Percentiles rank a stretch among this genome's conserved stretches.
These are phyloP conservation scores for Cadophora luteo-olivacea DNA, from an alignment of 2,329 filamentous ascomycete species.

Conservation along the genomic window DNA sequence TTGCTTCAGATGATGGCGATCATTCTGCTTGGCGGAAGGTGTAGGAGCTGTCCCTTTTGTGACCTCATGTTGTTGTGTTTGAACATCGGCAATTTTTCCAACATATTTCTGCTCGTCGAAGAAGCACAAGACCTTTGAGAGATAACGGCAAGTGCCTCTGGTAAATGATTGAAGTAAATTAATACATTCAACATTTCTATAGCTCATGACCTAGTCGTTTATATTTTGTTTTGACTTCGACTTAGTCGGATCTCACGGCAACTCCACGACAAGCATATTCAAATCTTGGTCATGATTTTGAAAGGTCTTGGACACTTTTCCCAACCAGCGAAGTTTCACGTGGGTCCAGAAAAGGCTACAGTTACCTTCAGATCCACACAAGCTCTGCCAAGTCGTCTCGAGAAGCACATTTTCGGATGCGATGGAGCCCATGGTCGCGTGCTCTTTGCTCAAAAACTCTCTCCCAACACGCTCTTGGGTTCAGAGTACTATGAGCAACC, in stretches of 20 bases:
- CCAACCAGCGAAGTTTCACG: background rate
- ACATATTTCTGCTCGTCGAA: background rate
- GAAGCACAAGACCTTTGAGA: background rate
- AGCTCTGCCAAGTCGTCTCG: constrained; percentile 6
- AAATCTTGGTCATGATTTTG: background rate
- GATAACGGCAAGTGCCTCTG: background rate
- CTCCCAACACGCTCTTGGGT: background rate
- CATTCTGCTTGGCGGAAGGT: constrained; percentile 15
- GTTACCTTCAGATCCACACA: background rate
- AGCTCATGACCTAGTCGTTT: background rate
- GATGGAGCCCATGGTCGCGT: background rate
- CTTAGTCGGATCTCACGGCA: background rate
- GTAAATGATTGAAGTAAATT: background rate
- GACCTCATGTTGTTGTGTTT: background rate
- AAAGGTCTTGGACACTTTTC: background rate
- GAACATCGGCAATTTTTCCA: background rate
- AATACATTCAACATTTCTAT: background rate
- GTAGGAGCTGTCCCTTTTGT: background rate
- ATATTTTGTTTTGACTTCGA: background rate
- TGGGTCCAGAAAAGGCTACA: background rate
- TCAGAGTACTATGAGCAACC: background rate
- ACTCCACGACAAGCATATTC: background rate
- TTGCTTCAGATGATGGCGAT: constrained; percentile 15
- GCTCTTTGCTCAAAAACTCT: background rate
- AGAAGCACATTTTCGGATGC: background rate